These are phyloP conservation scores for Penicillium crustosum DNA, from an alignment of 2,329 filamentous ascomycete genomes.

Conservation along the genomic window DNA sequence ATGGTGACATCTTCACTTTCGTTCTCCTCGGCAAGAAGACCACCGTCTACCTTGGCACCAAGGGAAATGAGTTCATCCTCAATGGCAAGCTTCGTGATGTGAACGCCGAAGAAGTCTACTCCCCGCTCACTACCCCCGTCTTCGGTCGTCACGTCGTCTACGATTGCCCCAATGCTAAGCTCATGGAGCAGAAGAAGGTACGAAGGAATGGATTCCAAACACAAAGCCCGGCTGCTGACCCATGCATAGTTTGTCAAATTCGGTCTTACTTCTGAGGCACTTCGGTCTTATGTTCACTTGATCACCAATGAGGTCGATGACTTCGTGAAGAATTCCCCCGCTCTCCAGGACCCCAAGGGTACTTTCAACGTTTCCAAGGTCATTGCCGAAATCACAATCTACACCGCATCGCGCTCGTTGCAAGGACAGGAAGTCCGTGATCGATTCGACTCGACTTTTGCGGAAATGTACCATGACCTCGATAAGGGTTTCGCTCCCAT, in stretches of 20 bases:
- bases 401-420: conserved; percentile 80
- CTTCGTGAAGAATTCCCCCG: conserved; percentile 67
- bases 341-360: conserved; percentile 68
- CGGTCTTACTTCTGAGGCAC: conserved; percentile 61
- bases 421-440: conserved; percentile 81
- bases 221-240: not conserved
- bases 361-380: conserved; percentile 69
- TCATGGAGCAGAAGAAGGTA: conserved; percentile 97
- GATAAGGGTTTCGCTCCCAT: conserved; percentile 87
- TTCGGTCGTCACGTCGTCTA: conserved; percentile 88
- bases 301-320: conserved; percentile 72
- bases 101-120: conserved; percentile 88
- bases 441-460: conserved; percentile 77
- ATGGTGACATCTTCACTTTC: conserved; percentile 89
- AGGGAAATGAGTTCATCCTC: conserved; percentile 86
- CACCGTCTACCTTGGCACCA: conserved; percentile 77
- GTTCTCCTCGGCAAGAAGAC: conserved; percentile 85
- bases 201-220: conserved; percentile 13
- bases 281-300: conserved; percentile 71
- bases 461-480: conserved; percentile 80
- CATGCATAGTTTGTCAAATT: conserved; percentile 60
- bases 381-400: conserved; percentile 86
- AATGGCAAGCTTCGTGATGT: conserved; percentile 89
- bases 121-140: conserved; percentile 66
- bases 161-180: conserved; percentile 84